These are phyloP conservation scores for Carpinus viminea DNA, from an alignment of 306 rosid genomes.

Conservation along the genomic window DNA sequence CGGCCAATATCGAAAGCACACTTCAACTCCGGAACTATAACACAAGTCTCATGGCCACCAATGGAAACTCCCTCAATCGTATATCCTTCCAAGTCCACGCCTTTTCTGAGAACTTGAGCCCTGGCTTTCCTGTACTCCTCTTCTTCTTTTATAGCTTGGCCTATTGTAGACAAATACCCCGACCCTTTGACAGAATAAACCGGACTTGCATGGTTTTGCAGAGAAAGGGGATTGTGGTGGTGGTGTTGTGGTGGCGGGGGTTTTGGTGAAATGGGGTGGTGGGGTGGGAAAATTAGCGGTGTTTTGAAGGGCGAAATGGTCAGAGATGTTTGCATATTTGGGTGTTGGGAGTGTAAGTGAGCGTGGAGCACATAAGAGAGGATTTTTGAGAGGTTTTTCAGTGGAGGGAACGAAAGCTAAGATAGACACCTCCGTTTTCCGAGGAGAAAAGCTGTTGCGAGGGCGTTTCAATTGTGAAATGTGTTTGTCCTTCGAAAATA, in stretches of 20 bases:
- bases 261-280: slow-evolving; percentile 44
- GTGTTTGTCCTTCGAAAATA: too few relatives aligned
- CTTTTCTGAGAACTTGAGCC: slow-evolving; percentile 72
- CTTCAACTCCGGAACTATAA: slow-evolving; percentile 84
- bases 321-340: slow-evolving; percentile 56
- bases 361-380: slow-evolving; percentile 9
- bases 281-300: slow-evolving; percentile 56
- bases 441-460: background rate
- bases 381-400: slow-evolving; percentile 45
- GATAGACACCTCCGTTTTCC: background rate
- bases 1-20: slow-evolving; percentile 91
- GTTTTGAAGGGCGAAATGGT: slow-evolving; percentile 46
- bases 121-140: slow-evolving; percentile 87
- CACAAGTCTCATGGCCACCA: slow-evolving; percentile 95
- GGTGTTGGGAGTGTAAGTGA: background rate
- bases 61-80: slow-evolving; percentile 77
- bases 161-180: slow-evolving; percentile 60
- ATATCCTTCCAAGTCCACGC: slow-evolving; percentile 76
- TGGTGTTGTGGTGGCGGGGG: slow-evolving; percentile 36
- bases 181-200: slow-evolving; percentile 57
- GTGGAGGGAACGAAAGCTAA: background rate
- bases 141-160: slow-evolving; percentile 66
- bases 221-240: slow-evolving; percentile 33
- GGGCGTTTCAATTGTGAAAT: too few relatives aligned
- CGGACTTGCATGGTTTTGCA: slow-evolving; percentile 34